These are phyloP conservation scores for Crithidia sp. DNA, from an alignment of 208 protist species.

Conservation along the genomic window DNA sequence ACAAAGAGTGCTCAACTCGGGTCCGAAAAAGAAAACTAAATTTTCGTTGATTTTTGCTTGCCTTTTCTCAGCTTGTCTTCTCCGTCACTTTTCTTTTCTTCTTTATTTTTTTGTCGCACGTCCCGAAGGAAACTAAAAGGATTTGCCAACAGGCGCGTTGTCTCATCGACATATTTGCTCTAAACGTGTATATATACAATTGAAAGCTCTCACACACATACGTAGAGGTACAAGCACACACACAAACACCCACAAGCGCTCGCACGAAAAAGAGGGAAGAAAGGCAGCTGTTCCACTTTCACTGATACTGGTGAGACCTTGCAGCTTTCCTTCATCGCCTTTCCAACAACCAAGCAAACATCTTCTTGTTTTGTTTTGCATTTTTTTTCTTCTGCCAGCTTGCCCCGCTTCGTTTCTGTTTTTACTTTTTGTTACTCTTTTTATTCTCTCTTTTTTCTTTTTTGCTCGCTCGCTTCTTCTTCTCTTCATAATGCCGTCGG, in stretches of 20 bases:
- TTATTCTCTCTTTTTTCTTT: background rate
- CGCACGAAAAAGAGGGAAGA: background rate
- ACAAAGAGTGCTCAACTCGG: too few species aligned
- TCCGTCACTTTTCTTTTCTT: slow-evolving; percentile 13
- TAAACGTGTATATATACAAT: too few species aligned
- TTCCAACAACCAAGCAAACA: background rate
- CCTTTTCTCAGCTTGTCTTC: background rate
- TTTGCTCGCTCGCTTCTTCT: background rate
- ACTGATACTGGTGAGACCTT: background rate
- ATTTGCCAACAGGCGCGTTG: too few species aligned
- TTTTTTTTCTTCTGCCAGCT: background rate
- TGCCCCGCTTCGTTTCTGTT: background rate
- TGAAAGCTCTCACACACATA: background rate
- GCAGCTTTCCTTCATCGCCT: background rate
- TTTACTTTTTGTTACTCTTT: slow-evolving; percentile 5
- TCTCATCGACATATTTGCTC: too few species aligned
- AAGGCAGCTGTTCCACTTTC: background rate
- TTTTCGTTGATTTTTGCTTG: background rate
- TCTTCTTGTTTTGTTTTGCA: background rate
- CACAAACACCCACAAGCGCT: slow-evolving; percentile 15
- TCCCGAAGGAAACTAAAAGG: slow-evolving; percentile 1
- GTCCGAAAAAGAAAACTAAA: too few species aligned
- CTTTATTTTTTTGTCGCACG: background rate
- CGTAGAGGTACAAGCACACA: slow-evolving; percentile 1
- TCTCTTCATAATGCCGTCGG: slow-evolving; percentile 42